A percentile compares a stretch with the other conserved stretches of the same genome.
Conservation (phyloP, 495 filamentous ascomycete genomes). For the Ramalina peruviana region DNA sequence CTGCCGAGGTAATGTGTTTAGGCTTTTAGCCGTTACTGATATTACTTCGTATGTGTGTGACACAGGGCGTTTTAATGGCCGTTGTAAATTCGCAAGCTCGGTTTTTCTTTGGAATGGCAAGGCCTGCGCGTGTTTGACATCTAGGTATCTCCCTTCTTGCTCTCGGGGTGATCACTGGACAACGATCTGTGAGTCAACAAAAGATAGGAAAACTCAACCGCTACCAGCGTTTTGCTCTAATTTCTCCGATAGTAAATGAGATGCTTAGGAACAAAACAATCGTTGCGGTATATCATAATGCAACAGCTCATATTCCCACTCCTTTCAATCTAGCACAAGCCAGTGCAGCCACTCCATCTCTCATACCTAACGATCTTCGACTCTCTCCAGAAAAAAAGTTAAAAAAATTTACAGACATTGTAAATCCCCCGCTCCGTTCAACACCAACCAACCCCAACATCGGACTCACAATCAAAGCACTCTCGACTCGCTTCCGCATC, state of each 20-base stretch:
- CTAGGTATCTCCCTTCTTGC: constrained; percentile 29
- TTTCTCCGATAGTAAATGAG: constrained; percentile 1
- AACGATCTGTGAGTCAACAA: constrained; percentile 18
- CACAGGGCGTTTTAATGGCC: too few species aligned
- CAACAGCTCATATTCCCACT: too few species aligned
- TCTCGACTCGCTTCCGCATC: too few species aligned
- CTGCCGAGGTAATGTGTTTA: too few species aligned
- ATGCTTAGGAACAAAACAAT: not conserved
- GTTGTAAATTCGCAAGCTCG: constrained; percentile 28
- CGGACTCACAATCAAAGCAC: not conserved
- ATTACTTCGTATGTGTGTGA: too few species aligned
- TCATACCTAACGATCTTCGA: too few species aligned
- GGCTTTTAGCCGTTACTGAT: too few species aligned
- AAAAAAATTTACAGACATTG: not conserved
- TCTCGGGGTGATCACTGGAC: not conserved
- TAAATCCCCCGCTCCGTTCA: not conserved
- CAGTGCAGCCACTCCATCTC: too few species aligned
- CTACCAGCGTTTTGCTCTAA: not conserved
- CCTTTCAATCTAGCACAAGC: too few species aligned
- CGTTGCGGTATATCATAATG: not conserved
- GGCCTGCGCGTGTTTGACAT: constrained; percentile 35
- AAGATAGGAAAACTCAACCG: not conserved
- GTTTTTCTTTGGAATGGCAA: constrained; percentile 25
- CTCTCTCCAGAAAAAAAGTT: too few species aligned
- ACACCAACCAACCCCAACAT: not conserved